phyloP scores from a whole-genome alignment of 2,329 filamentous ascomycete species.

The Pseudogymnoascus destructans region DNA sequence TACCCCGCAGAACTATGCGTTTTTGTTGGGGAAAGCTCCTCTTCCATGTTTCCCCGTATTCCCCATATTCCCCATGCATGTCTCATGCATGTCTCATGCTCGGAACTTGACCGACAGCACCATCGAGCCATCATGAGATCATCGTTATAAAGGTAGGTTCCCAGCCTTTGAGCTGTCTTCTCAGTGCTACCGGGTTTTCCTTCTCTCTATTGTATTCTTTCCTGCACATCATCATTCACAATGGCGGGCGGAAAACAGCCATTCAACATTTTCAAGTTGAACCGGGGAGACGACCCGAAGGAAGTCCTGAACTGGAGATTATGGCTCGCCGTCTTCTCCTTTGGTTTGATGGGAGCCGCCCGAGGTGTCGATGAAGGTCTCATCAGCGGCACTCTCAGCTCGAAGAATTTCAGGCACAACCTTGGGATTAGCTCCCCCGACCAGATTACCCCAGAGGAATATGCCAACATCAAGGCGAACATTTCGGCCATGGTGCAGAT shows the following conservation, averaged over 20 bases:
- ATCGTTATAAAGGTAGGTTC: constrained; percentile 2
- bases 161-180: background rate
- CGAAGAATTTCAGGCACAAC: constrained; percentile 46
- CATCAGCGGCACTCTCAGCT: constrained; percentile 58
- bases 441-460: constrained; percentile 28
- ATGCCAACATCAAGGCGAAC: constrained; percentile 60
- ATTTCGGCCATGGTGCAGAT: constrained; percentile 74
- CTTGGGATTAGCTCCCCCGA: constrained; percentile 45
- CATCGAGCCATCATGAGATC: background rate
- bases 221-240: constrained; percentile 14
- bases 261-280: constrained; percentile 50
- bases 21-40: constrained; percentile 1
- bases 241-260: constrained; percentile 43
- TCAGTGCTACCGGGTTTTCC: background rate
- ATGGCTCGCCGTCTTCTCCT: constrained; percentile 63
- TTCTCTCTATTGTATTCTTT: background rate
- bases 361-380: constrained; percentile 72
- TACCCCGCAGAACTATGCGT: background rate
- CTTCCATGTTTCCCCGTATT: background rate
- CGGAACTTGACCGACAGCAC: constrained; percentile 1
- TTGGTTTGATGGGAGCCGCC: constrained; percentile 63
- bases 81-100: background rate
- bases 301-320: constrained; percentile 66
- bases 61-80: background rate
- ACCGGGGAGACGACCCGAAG: constrained; percentile 51